phyloP scores from a whole-genome alignment of 2,329 filamentous ascomycete species.

The Alternaria brassicicola region DNA sequence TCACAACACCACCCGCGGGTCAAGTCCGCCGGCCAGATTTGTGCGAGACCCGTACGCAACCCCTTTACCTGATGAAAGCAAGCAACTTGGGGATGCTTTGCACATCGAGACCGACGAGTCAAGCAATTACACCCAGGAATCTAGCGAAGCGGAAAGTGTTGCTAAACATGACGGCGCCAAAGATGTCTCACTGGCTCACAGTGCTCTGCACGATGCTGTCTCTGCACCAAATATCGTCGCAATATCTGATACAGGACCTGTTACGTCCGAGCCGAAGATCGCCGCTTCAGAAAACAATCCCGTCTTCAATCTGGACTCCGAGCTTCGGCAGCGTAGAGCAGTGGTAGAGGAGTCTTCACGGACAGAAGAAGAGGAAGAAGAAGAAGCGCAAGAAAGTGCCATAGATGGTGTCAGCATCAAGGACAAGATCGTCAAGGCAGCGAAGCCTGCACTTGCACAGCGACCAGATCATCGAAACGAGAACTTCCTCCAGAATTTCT shows the following conservation, averaged over 20 bases:
- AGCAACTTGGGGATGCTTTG: slow-evolving; percentile 16
- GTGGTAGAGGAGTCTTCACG: slow-evolving; percentile 5
- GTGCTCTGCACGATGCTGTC: slow-evolving; percentile 16
- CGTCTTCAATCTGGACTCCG: slow-evolving; percentile 6
- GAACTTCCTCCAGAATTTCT: slow-evolving; percentile 15
- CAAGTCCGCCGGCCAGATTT: slow-evolving; percentile 6
- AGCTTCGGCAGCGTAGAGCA: slow-evolving; percentile 24
- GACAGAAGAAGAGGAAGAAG: neutral
- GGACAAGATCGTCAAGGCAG: neutral
- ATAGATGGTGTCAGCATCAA: neutral
- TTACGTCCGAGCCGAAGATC: slow-evolving; percentile 18
- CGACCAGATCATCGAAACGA: slow-evolving; percentile 8
- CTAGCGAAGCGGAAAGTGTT: slow-evolving; percentile 23
- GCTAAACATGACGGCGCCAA: slow-evolving; percentile 25
- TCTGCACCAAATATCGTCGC: slow-evolving; percentile 18
- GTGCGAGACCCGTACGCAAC: slow-evolving; percentile 21
- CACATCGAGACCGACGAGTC: slow-evolving; percentile 3
- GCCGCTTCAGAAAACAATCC: slow-evolving; percentile 2
- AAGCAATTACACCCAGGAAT: slow-evolving; percentile 5
- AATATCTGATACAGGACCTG: slow-evolving; percentile 17
- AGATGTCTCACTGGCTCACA: slow-evolving; percentile 13
- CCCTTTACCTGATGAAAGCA: slow-evolving; percentile 20
- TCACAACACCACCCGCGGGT: slow-evolving; percentile 1
- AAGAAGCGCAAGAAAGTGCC: neutral
- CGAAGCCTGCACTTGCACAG: slow-evolving; percentile 1